Evolutionary conservation across 2,329 filamentous ascomycete species (phyloP).

Genomic region (Capronia coronata): DNA sequence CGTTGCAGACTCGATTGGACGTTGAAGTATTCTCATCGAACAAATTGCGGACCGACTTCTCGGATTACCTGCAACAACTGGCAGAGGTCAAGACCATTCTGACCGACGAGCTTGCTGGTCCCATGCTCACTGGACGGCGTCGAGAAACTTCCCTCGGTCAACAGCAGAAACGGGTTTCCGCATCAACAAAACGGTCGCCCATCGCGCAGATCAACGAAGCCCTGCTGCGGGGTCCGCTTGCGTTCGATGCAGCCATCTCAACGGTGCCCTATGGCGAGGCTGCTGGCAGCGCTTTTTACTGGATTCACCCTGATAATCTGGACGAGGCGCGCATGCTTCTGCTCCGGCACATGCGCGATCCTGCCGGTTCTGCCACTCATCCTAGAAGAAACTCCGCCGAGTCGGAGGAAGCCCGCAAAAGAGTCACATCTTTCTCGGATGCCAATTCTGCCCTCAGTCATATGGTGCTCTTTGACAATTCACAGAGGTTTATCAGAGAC

Average conservation of each 20-base stretch:
- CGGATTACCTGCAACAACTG: slow-evolving; percentile 23
- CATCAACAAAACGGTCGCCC: slow-evolving; percentile 18
- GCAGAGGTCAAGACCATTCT: slow-evolving; percentile 18
- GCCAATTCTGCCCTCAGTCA: slow-evolving; percentile 33
- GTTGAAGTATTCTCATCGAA: slow-evolving; percentile 52
- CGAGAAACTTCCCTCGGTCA: neutral
- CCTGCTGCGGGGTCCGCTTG: slow-evolving; percentile 38
- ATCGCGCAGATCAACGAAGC: slow-evolving; percentile 34
- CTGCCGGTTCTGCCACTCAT: slow-evolving; percentile 9
- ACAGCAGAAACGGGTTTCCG: slow-evolving; percentile 14
- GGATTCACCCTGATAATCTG: slow-evolving; percentile 50
- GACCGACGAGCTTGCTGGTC: slow-evolving; percentile 17
- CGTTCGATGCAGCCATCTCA: slow-evolving; percentile 47
- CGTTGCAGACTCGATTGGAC: slow-evolving; percentile 59
- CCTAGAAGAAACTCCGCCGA: slow-evolving; percentile 26
- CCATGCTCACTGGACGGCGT: slow-evolving; percentile 18
- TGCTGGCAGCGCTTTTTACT: slow-evolving; percentile 46
- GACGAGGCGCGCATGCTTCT: slow-evolving; percentile 50
- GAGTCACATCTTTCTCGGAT: neutral
- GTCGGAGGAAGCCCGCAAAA: slow-evolving; percentile 4
- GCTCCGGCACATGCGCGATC: slow-evolving; percentile 44
- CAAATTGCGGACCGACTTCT: slow-evolving; percentile 23
- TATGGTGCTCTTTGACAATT: slow-evolving; percentile 43
- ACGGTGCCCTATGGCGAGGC: slow-evolving; percentile 42
- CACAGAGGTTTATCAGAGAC: slow-evolving; percentile 39